These are phyloP conservation scores for Aspergillus sp. DNA, from an alignment of 2,329 filamentous ascomycete genomes.

Conservation along the genomic window DNA sequence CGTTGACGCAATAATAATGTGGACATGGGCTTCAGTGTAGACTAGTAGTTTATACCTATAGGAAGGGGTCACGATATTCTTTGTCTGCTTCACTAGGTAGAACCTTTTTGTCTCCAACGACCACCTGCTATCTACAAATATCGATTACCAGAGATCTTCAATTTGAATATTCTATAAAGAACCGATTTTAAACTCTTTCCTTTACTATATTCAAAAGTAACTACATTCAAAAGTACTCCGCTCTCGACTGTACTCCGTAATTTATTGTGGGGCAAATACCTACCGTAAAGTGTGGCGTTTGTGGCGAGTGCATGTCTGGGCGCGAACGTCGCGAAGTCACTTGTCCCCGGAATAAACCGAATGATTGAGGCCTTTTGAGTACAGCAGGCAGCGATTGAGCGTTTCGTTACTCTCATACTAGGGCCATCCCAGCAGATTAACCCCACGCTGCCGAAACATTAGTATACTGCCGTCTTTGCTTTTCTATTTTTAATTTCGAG, in stretches of 20 bases:
- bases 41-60: too few relatives aligned
- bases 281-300: slow-evolving; percentile 6
- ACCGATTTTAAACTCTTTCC: too few relatives aligned
- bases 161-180: too few relatives aligned
- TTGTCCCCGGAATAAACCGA: neutral
- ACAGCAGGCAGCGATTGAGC: neutral
- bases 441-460: neutral
- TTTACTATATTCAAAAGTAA: too few relatives aligned
- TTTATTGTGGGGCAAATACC: neutral
- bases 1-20: too few relatives aligned
- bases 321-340: too few relatives aligned
- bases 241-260: neutral
- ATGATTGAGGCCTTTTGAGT: neutral
- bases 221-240: neutral
- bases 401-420: neutral
- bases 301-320: neutral
- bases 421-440: neutral
- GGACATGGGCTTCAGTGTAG: too few relatives aligned
- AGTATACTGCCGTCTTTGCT: slow-evolving; percentile 17
- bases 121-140: too few relatives aligned
- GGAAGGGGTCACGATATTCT: too few relatives aligned
- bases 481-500: slow-evolving; percentile 1
- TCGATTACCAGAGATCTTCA: too few relatives aligned
- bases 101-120: too few relatives aligned
- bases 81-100: too few relatives aligned